phyloP scores from a whole-genome alignment of 768 basidiomycete genomes.

The Sutorius australiensis region DNA sequence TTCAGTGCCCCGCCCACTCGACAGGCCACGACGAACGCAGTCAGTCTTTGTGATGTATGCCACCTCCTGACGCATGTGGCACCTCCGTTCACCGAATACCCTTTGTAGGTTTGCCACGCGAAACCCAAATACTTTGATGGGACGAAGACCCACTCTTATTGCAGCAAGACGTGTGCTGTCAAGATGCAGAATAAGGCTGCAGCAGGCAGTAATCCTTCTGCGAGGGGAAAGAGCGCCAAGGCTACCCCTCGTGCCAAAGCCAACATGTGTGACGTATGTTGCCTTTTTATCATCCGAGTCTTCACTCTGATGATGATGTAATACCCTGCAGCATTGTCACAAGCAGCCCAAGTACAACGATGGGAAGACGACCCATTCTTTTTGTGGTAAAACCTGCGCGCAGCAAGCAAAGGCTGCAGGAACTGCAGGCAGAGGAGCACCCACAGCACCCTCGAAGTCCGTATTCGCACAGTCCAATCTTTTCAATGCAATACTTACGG shows the following conservation, averaged over 20 bases:
- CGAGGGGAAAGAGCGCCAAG: slow-evolving; percentile 25
- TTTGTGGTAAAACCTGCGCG: slow-evolving; percentile 62
- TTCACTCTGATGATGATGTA: slow-evolving; percentile 2
- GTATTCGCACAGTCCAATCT: slow-evolving; percentile 20
- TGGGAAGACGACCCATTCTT: slow-evolving; percentile 55
- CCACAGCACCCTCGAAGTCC: slow-evolving; percentile 29
- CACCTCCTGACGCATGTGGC: slow-evolving; percentile 1
- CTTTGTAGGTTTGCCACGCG: slow-evolving; percentile 47
- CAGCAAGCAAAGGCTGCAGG: slow-evolving; percentile 38
- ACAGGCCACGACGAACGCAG: slow-evolving; percentile 25
- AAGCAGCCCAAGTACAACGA: slow-evolving; percentile 58
- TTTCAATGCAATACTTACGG: slow-evolving; percentile 31
- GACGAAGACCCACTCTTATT: slow-evolving; percentile 52
- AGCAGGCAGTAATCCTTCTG: slow-evolving; percentile 25
- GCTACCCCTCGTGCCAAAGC: slow-evolving; percentile 24
- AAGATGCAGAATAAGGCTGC: slow-evolving; percentile 35
- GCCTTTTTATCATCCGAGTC: slow-evolving; percentile 6
- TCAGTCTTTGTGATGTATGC: slow-evolving; percentile 51
- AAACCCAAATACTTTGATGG: slow-evolving; percentile 58
- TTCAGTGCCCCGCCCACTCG: slow-evolving; percentile 6
- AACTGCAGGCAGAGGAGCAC: slow-evolving; percentile 23
- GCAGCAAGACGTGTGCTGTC: slow-evolving; percentile 56
- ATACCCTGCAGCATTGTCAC: slow-evolving; percentile 47
- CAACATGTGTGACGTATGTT: slow-evolving; percentile 50
- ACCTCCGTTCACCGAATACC: background rate